A percentile compares a stretch with the other conserved stretches of the same genome.
Evolutionary conservation across 352 stramenopile genomes (phyloP).

Genomic region (Aphanomyces astaci): DNA sequence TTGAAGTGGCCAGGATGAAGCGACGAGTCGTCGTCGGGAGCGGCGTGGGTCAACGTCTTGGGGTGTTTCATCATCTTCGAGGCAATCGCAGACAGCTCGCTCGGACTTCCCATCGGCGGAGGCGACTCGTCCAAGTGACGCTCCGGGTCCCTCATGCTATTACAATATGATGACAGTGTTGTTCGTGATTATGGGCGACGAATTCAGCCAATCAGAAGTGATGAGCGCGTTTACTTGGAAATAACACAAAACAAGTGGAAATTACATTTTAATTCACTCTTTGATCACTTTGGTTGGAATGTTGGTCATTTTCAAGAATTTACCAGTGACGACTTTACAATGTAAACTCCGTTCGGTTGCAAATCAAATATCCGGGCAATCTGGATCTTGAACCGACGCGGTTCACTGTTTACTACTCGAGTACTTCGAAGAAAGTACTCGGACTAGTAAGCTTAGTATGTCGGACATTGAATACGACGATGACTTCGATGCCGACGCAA

Average conservation of each 20-base stretch:
- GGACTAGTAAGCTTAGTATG: background rate
- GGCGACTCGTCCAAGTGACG: background rate
- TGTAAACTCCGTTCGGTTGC: background rate
- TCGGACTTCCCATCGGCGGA: background rate
- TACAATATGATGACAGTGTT: background rate
- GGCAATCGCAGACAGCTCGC: background rate
- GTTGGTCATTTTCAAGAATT: too few relatives aligned
- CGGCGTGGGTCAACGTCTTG: background rate
- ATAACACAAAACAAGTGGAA: too few relatives aligned
- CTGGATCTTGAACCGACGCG: background rate
- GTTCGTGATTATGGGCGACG: too few relatives aligned
- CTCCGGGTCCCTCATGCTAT: background rate
- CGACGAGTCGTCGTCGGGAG: background rate
- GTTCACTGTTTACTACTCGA: too few relatives aligned
- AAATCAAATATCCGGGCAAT: background rate
- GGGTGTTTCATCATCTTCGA: background rate
- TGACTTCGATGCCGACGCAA: background rate
- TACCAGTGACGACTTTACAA: too few relatives aligned
- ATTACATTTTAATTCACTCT: too few relatives aligned
- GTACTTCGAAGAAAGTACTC: too few relatives aligned
- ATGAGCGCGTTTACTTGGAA: too few relatives aligned
- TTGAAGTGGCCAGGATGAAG: constrained; percentile 8
- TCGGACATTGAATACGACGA: background rate
- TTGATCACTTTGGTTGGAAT: too few relatives aligned
- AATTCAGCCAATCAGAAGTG: constrained; percentile 6